Evolutionary conservation across 2,329 filamentous ascomycete genomes (phyloP).

Genomic region (Ophiobolus disseminans): DNA sequence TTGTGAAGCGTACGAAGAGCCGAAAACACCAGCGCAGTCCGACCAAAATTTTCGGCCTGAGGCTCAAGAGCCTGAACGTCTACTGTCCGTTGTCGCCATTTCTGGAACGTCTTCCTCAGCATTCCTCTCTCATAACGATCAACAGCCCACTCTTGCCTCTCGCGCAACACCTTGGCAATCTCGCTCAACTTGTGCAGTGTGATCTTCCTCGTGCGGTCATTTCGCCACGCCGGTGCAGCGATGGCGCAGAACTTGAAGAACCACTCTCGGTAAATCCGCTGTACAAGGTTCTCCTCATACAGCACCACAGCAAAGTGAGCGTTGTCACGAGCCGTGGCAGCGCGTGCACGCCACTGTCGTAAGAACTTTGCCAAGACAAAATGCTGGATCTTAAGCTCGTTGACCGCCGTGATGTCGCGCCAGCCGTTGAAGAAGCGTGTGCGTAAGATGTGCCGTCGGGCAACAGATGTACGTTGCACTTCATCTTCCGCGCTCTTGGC

Average conservation of each 20-base stretch:
- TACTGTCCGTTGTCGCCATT: conserved; percentile 28
- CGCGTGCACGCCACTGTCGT: conserved; percentile 58
- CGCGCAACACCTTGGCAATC: conserved; percentile 30
- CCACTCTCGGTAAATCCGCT: conserved; percentile 44
- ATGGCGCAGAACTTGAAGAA: conserved; percentile 47
- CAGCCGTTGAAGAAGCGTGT: conserved; percentile 73
- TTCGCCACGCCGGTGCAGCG: conserved; percentile 43
- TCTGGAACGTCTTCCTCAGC: conserved; percentile 32
- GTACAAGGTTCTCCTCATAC: conserved; percentile 44
- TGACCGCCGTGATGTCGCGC: conserved; percentile 69
- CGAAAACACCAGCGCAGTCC: conserved; percentile 25
- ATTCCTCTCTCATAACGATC: conserved; percentile 31
- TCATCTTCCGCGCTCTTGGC: conserved; percentile 69
- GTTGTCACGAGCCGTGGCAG: conserved; percentile 45
- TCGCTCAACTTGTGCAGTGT: conserved; percentile 39
- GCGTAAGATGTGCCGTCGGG: conserved; percentile 73
- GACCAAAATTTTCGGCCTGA: conserved; percentile 46
- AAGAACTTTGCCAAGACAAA: conserved; percentile 64
- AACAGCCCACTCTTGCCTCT: conserved; percentile 33
- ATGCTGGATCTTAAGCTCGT: conserved; percentile 61
- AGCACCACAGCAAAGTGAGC: conserved; percentile 39
- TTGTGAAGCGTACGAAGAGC: conserved; percentile 40
- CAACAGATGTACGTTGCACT: conserved; percentile 69
- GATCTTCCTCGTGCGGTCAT: conserved; percentile 32
- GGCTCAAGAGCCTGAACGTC: conserved; percentile 38